A percentile compares a stretch with the other conserved stretches of the same genome.
These are phyloP conservation scores for Thalassiosira livingstoniorum DNA, from an alignment of 352 stramenopile species.

Conservation along the genomic window DNA sequence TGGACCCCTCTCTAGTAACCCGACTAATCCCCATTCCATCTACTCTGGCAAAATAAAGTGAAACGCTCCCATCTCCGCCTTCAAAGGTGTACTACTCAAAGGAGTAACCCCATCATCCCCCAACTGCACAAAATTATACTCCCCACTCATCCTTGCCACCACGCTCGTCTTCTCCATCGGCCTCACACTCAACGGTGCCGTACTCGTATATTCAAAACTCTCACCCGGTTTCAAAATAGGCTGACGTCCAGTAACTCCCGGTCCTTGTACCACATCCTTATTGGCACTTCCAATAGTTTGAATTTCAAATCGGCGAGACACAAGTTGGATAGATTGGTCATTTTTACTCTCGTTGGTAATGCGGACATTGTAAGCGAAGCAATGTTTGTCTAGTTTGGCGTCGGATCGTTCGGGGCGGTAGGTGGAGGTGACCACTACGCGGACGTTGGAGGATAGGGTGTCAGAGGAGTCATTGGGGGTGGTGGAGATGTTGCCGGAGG, in stretches of 20 bases:
- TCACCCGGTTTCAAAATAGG: conserved; percentile 87
- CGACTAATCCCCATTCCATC: conserved; percentile 3
- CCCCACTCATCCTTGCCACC: conserved; percentile 85
- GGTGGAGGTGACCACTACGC: conserved; percentile 71
- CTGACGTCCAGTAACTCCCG: conserved; percentile 85
- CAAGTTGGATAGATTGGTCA: conserved; percentile 81
- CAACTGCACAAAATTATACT: conserved; percentile 85
- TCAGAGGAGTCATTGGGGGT: conserved; percentile 76
- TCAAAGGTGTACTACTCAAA: conserved; percentile 74
- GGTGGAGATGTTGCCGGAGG: conserved; percentile 69
- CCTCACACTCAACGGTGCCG: conserved; percentile 81
- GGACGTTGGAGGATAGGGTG: conserved; percentile 67
- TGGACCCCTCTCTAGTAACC: too few relatives aligned
- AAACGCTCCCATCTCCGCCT: conserved; percentile 86
- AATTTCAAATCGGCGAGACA: conserved; percentile 86
- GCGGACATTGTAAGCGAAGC: conserved; percentile 87
- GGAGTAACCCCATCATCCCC: conserved; percentile 79
- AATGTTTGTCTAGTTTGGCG: conserved; percentile 80
- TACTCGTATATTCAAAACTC: conserved; percentile 88
- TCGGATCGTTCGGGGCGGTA: conserved; percentile 86
- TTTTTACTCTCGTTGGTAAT: conserved; percentile 84
- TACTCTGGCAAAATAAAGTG: conserved; percentile 85
- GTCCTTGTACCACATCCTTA: conserved; percentile 86
- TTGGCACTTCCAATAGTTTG: conserved; percentile 79
- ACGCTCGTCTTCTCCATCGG: conserved; percentile 81